Conservation (phyloP, 1,284 basidiomycete genomes). For the Pyrrhoderma noxium region DNA sequence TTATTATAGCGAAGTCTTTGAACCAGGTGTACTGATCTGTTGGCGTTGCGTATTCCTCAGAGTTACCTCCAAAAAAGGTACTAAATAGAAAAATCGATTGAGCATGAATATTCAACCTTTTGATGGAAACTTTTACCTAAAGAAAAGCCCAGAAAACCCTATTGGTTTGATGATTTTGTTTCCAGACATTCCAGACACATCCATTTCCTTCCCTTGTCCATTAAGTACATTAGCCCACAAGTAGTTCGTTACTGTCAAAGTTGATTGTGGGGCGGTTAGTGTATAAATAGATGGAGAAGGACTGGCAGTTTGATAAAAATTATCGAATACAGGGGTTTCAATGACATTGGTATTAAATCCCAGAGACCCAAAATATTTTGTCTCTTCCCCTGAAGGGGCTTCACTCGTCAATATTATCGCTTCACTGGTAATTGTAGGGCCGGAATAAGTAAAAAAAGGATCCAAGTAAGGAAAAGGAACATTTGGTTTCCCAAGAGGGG, state of each 20-base stretch:
- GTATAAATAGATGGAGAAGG: background rate
- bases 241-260: constrained; percentile 11
- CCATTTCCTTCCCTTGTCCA: background rate
- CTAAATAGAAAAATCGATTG: constrained; percentile 33
- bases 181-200: background rate
- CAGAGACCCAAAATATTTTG: background rate
- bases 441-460: constrained; percentile 3
- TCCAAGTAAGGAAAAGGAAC: background rate
- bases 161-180: constrained; percentile 26
- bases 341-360: background rate
- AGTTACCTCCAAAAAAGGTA: constrained; percentile 77
- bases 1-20: constrained; percentile 49
- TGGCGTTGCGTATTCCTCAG: constrained; percentile 54
- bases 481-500: background rate
- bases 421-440: background rate
- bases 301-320: background rate
- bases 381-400: background rate
- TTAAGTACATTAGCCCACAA: constrained; percentile 1
- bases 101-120: background rate
- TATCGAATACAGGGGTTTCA: background rate
- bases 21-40: constrained; percentile 70
- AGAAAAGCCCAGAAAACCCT: constrained; percentile 63
- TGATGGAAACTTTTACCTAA: constrained; percentile 44
- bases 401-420: background rate
- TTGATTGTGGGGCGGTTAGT: background rate